A percentile compares a stretch with the other conserved stretches of the same genome.
phyloP scores from a whole-genome alignment of 1,284 basidiomycete species.

The Trametes sp. region DNA sequence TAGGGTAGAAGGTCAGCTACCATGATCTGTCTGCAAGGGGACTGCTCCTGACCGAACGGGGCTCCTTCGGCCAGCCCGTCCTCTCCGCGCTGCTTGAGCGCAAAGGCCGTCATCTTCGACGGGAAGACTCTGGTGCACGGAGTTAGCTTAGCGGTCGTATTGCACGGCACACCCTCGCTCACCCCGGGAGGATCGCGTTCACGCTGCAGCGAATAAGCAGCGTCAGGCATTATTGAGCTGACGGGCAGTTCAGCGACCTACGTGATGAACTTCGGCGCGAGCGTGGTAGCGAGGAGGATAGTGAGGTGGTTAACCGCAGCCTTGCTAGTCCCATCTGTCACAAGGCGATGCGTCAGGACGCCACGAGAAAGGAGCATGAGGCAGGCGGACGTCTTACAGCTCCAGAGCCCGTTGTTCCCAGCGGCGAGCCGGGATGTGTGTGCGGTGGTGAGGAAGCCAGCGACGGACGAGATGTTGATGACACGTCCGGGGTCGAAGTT shows the following conservation, averaged over 20 bases:
- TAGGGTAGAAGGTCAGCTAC: constrained; percentile 3
- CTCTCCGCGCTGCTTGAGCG: constrained; percentile 65
- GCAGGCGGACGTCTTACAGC: no score
- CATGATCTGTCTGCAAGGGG: neutral
- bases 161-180: constrained; percentile 19
- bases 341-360: neutral
- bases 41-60: constrained; percentile 61
- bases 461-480: constrained; percentile 83
- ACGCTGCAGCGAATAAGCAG: constrained; percentile 55
- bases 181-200: constrained; percentile 89
- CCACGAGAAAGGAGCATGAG: no score
- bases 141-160: neutral
- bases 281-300: constrained; percentile 72
- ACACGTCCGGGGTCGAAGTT: constrained; percentile 76
- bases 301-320: constrained; percentile 88
- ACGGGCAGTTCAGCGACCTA: constrained; percentile 43
- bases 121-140: constrained; percentile 70
- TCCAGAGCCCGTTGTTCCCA: constrained; percentile 77
- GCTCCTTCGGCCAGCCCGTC: constrained; percentile 59
- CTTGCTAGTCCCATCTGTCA: constrained; percentile 79
- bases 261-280: constrained; percentile 71
- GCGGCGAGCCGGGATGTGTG: constrained; percentile 60
- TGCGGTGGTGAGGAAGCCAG: constrained; percentile 63
- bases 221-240: neutral
- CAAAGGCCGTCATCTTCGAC: constrained; percentile 87